Evolutionary conservation across 768 basidiomycete genomes (phyloP), one percentile per base, ranked within the genome.

Genomic region (Russula virescens): DNA sequence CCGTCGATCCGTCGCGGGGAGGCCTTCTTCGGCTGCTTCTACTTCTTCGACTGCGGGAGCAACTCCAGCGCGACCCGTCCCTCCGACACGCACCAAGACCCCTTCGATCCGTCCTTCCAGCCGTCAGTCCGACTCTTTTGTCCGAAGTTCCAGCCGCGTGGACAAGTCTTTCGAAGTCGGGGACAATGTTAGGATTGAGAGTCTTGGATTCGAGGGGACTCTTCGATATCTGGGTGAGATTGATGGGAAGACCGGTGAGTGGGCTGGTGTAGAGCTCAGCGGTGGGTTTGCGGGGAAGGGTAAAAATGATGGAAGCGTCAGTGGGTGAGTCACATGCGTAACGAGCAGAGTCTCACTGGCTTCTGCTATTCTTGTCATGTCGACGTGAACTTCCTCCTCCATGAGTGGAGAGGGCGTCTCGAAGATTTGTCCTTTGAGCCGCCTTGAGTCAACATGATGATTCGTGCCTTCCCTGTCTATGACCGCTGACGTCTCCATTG

Each of bases 261-360:
- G 92, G 91, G 96, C 91, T 18, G 96, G 96, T 16, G 91, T 99
- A 23, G 92, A 98, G 74, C 79, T 99, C 23, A 78, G 83, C 68
- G 88, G 87, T 40, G 90, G 91, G 7, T 96, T 94, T 71, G 74
- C 81, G 19, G 94, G 96, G 21, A 91, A 89, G 73, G 96, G 96
- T 0, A 99, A 98, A 77, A 99, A 99, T 69, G 84, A 98, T 69
- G 96, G 96, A 38, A 83, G 84, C 49, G 94, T 96, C 5, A 81
- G 78, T 65, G 92, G 91, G 95, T 97, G 71, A 78, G 92, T 80
- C 51, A 21, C 59, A 43, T 40, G 16, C 42, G 10, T 35, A 21
- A 16, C 21, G 19, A 31, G 31, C 49, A 49, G 50, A 16, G 35
- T 64, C 63, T 57, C 65, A 46, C 66, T 47, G 21, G 58, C 52